Base-by-base conservation (phyloP, 75 land plant species). In the Pinus tabuliformis region DNA sequence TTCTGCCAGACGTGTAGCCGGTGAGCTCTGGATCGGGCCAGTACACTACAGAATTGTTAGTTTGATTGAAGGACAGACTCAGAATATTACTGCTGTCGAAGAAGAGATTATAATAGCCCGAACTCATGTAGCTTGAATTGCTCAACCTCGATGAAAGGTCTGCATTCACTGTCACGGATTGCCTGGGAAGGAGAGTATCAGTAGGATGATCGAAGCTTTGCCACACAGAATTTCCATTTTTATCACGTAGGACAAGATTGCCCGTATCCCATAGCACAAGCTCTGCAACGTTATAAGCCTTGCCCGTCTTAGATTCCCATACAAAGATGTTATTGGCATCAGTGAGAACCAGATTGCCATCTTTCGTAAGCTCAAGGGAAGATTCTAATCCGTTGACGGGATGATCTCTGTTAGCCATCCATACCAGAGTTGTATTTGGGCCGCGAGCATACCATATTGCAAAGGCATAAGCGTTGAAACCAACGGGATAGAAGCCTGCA, bases 131-230 rank as follows among this genome's bases (percentile, higher is more conserved):
- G 16, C 5, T 15, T 15, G 82, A 83, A 1, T 58, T 6, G 49
- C 8, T 45, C 1, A 45, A 45, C 49, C 49, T 45, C 6, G 49
- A 45, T 45, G 9, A 5, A 45, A 45, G 49, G 0, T 7, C 49
- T 6, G 49, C 73, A 61, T 64, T 49, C 78, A 24, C 81, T 18
- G 70, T 80, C 18, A 91, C 60, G 30, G 54, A 20, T 72, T 45
- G 49, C 8, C 49, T 1, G 0, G 88, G 80, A 5, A 91, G 65
- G 21, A 91, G 83, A 3, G 91, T 89, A 70, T 92, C 92, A 57
- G 83, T 82, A 26, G 94, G 92, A 71, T 58, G 78, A 76, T 92
- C 88, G 71, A 87, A 92, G 77, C 88, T 87, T 60, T 89, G 85
- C 94, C 94, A 92, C 30, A 78, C 45, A 57, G 75, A 28, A n/a